phyloP scores from a whole-genome alignment of 208 protist species.

The Strigomonas culicis region DNA sequence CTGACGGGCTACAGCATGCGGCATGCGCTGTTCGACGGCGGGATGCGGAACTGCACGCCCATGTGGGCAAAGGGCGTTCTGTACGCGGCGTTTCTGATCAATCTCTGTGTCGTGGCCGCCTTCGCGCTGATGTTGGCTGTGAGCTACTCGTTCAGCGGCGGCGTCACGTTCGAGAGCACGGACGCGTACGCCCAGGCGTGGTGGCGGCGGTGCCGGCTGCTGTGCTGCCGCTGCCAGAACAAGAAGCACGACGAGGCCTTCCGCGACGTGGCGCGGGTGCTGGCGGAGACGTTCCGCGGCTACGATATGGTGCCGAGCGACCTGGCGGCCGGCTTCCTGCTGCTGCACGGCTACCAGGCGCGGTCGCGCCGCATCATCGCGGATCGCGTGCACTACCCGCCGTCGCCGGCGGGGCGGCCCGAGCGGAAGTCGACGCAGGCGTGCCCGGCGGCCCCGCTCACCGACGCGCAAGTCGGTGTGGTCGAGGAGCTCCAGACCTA shows the following conservation, averaged over 20 bases:
- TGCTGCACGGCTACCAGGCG: slow-evolving; percentile 71
- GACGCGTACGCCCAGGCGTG: slow-evolving; percentile 70
- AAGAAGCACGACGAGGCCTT: slow-evolving; percentile 43
- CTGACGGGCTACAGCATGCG: slow-evolving; percentile 28
- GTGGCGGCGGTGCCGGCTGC: slow-evolving; percentile 48
- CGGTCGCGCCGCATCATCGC: slow-evolving; percentile 25
- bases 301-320: slow-evolving; percentile 87
- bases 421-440: slow-evolving; percentile 60
- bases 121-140: slow-evolving; percentile 42
- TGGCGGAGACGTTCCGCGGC: slow-evolving; percentile 72
- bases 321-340: slow-evolving; percentile 74
- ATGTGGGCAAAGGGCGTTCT: slow-evolving; percentile 27
- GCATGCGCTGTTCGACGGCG: slow-evolving; percentile 35
- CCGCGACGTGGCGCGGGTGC: slow-evolving; percentile 44
- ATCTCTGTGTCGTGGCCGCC: slow-evolving; percentile 23
- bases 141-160: slow-evolving; percentile 52
- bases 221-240: slow-evolving; percentile 49
- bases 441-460: slow-evolving; percentile 31
- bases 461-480: slow-evolving; percentile 23
- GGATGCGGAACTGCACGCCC: slow-evolving; percentile 18
- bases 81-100: slow-evolving; percentile 26
- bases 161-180: slow-evolving; percentile 21
- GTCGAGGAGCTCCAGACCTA: slow-evolving; percentile 53
- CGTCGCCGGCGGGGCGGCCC: slow-evolving; percentile 19
- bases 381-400: slow-evolving; percentile 27